A percentile compares a stretch with the other conserved stretches of the same genome.
phyloP scores from a whole-genome alignment of 1,284 basidiomycete species.

The Meira miltonrushii region DNA sequence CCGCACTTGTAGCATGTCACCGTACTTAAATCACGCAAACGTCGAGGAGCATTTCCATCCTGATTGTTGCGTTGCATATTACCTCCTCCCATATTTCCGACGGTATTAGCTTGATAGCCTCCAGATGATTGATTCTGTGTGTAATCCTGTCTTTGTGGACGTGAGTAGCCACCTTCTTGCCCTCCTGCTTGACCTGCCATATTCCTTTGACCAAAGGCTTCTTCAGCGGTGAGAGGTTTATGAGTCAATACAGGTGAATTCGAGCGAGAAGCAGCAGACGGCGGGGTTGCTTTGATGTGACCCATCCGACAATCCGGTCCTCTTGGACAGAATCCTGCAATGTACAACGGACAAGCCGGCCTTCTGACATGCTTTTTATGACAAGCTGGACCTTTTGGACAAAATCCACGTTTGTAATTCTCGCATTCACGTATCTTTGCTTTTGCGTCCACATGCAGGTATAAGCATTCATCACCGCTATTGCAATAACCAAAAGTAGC shows the following conservation, averaged over 20 bases:
- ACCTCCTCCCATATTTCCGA: slow-evolving; percentile 10
- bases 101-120: not conserved
- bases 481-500: slow-evolving; percentile 97
- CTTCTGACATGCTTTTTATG: slow-evolving; percentile 87
- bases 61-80: slow-evolving; percentile 3
- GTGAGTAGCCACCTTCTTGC: not conserved
- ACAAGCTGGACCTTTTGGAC: slow-evolving; percentile 65
- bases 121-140: not conserved
- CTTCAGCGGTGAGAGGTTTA: slow-evolving; percentile 40
- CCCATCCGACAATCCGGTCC: slow-evolving; percentile 83
- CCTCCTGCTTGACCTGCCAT: not conserved
- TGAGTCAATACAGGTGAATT: slow-evolving; percentile 46
- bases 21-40: slow-evolving; percentile 32
- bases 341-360: slow-evolving; percentile 82
- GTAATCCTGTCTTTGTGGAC: not conserved
- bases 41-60: slow-evolving; percentile 21
- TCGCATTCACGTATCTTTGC: slow-evolving; percentile 76
- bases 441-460: slow-evolving; percentile 91
- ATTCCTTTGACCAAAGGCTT: slow-evolving; percentile 40
- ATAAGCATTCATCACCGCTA: slow-evolving; percentile 94
- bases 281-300: slow-evolving; percentile 58
- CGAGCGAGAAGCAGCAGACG: slow-evolving; percentile 41
- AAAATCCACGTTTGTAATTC: slow-evolving; percentile 92
- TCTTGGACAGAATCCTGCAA: slow-evolving; percentile 91
- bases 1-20: slow-evolving; percentile 51